These are phyloP conservation scores for Pseudonectria buxi DNA, from an alignment of 2,329 filamentous ascomycete species.

Conservation along the genomic window DNA sequence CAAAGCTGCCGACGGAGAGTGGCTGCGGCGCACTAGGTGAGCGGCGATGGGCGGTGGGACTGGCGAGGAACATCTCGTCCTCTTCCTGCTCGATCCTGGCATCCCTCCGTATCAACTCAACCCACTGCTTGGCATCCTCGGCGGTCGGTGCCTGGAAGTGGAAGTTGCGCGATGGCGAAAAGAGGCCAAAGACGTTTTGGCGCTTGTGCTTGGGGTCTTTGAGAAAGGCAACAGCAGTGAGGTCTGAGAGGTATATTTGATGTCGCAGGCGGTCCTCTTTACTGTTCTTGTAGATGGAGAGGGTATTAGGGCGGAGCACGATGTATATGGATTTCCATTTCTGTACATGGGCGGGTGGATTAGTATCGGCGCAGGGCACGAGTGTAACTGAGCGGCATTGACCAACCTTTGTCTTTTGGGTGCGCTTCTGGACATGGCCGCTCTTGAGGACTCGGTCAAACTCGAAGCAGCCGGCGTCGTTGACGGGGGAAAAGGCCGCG, in stretches of 20 bases:
- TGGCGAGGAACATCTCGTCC: constrained; percentile 70
- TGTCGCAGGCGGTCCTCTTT: constrained; percentile 85
- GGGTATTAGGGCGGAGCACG: constrained; percentile 80
- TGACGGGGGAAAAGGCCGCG: constrained; percentile 70
- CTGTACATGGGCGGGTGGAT: constrained; percentile 38
- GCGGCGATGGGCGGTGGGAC: constrained; percentile 49
- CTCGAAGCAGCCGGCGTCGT: constrained; percentile 91
- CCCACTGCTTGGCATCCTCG: constrained; percentile 79
- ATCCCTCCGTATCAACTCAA: constrained; percentile 69
- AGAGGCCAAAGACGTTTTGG: constrained; percentile 84
- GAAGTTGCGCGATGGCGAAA: constrained; percentile 84
- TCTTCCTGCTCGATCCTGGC: constrained; percentile 85
- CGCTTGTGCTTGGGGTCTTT: constrained; percentile 84
- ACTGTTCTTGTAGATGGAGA: constrained; percentile 89
- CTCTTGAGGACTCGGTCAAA: constrained; percentile 91
- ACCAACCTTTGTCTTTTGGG: constrained; percentile 83
- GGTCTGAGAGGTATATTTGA: constrained; percentile 79
- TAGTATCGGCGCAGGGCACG: constrained; percentile 1
- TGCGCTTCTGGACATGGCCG: constrained; percentile 79
- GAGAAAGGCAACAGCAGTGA: constrained; percentile 83
- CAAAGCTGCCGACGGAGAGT: constrained; percentile 13
- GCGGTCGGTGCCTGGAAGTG: constrained; percentile 73
- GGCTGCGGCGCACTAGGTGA: constrained; percentile 25
- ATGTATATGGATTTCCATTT: constrained; percentile 87
- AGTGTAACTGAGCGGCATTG: neutral